Evolutionary conservation across 2,329 filamentous ascomycete genomes (phyloP).

Genomic region (Didymella keratinophila): DNA sequence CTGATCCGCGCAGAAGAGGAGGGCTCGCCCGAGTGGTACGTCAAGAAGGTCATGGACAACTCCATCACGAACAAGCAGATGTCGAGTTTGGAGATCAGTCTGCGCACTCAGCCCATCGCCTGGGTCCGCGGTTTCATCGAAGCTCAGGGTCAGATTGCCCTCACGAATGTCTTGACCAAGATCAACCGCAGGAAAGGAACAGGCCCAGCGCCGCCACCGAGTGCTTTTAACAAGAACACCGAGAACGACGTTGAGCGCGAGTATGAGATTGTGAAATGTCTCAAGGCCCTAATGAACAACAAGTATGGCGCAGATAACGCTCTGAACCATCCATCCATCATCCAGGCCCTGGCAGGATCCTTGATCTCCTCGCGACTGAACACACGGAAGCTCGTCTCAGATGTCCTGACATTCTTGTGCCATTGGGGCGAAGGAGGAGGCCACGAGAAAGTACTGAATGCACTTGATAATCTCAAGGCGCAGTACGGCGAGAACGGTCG

Average conservation of each 20-base stretch:
- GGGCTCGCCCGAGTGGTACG: constrained; percentile 97
- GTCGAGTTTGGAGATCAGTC: constrained; percentile 89
- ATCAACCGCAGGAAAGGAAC: constrained; percentile 86
- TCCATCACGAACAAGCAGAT: constrained; percentile 90
- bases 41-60: constrained; percentile 96
- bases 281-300: constrained; percentile 99
- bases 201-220: constrained; percentile 71
- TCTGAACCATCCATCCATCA: constrained; percentile 85
- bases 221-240: constrained; percentile 57
- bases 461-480: constrained; percentile 88
- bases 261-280: constrained; percentile 96
- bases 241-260: constrained; percentile 89
- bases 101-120: constrained; percentile 93
- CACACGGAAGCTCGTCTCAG: constrained; percentile 92
- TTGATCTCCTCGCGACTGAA: constrained; percentile 88
- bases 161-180: constrained; percentile 92
- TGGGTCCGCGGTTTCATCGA: constrained; percentile 98
- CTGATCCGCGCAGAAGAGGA: constrained; percentile 88
- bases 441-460: constrained; percentile 91
- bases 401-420: constrained; percentile 94
- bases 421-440: constrained; percentile 91
- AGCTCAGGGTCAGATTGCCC: constrained; percentile 93
- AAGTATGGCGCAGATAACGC: constrained; percentile 98
- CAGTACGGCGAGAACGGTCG: constrained; percentile 90
- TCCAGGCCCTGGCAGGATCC: constrained; percentile 85